Evolutionary conservation across 352 stramenopile genomes (phyloP).

Genomic region (Phytophthora agathidicida): DNA sequence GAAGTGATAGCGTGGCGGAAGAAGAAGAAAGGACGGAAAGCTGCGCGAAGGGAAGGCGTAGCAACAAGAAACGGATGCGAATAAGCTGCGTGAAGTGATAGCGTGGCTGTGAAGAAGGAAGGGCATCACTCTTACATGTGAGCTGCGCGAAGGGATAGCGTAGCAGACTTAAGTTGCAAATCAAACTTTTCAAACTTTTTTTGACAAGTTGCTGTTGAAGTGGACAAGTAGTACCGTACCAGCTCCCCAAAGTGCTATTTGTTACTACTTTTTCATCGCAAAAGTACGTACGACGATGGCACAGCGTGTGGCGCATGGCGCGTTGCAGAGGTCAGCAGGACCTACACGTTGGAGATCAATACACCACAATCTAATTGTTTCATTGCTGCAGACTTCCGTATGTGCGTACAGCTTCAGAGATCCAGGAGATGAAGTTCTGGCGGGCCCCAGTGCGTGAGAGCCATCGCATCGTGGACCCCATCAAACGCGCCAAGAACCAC

Average conservation of each 20-base stretch:
- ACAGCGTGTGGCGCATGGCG: conserved; percentile 56
- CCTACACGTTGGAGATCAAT: too few relatives aligned
- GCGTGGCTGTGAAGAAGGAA: too few relatives aligned
- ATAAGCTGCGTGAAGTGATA: not conserved
- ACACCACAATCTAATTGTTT: not conserved
- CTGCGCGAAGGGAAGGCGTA: too few relatives aligned
- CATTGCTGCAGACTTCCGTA: conserved; percentile 63
- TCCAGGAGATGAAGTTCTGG: conserved; percentile 91
- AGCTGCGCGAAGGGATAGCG: conserved; percentile 1
- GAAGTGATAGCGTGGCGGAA: too few relatives aligned
- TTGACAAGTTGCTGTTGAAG: too few relatives aligned
- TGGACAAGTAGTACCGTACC: conserved; percentile 12
- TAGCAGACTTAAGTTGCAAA: not conserved
- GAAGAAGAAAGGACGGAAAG: too few relatives aligned
- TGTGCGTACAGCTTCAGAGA: conserved; percentile 80
- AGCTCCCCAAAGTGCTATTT: not conserved
- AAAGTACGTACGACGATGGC: conserved; percentile 26
- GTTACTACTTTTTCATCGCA: not conserved
- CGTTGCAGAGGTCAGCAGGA: conserved; percentile 74
- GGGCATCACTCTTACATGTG: too few relatives aligned
- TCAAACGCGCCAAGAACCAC: conserved; percentile 85
- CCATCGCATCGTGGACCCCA: conserved; percentile 77
- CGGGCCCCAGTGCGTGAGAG: conserved; percentile 70
- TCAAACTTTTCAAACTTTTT: too few relatives aligned
- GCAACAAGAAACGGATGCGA: too few relatives aligned